Evolutionary conservation across 345 rosid species (phyloP), one percentile per base, ranked within the genome.

Genomic region (Salix caprea): DNA sequence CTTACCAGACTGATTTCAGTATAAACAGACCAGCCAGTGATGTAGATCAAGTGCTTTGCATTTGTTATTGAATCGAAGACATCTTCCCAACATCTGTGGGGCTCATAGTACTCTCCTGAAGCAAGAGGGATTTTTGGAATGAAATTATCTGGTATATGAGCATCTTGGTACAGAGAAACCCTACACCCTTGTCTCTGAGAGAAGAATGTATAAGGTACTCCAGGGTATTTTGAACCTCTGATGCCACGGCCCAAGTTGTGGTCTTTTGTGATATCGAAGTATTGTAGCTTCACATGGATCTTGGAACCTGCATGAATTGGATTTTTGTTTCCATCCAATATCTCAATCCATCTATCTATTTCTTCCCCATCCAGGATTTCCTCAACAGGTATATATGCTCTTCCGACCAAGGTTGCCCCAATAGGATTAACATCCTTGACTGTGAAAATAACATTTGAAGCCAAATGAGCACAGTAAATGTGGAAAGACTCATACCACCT

Each of bases 21-120:
- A 82, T 93, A 96, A 75, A 96, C 99, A 64, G 99, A 96, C 98
- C 99, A 96, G 64, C 98, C 99, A 66, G 99, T 96, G 40, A 96
- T 93, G 85, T 91, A 96, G 80, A 96, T 92, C 75, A 96, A 72
- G 81, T 96, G 97, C 77, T 83, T 93, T 1, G 99, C 99, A 56
- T 96, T 86, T 70, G 86, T 89, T 58, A 96, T 90, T 7, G 98
- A 92, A 80, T 96, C 99, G 37, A 93, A 96, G 40, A 96, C 62
- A 80, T 96, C 98, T 84, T 96, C 99, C 99, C 99, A 96, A 37
- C 99, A 93, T 71, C 99, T 86, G 73, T 84, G 90, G n/a, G 99
- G 88, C 88, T 93, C 91, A 32, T 88, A 93, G 85, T 82, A 48
- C 73, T 92, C 87, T 78, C 97, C 96, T 46, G 97, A 98, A 0